Base-by-base conservation (phyloP, 345 rosid genomes). In the Zanthoxylum bungeanum region DNA sequence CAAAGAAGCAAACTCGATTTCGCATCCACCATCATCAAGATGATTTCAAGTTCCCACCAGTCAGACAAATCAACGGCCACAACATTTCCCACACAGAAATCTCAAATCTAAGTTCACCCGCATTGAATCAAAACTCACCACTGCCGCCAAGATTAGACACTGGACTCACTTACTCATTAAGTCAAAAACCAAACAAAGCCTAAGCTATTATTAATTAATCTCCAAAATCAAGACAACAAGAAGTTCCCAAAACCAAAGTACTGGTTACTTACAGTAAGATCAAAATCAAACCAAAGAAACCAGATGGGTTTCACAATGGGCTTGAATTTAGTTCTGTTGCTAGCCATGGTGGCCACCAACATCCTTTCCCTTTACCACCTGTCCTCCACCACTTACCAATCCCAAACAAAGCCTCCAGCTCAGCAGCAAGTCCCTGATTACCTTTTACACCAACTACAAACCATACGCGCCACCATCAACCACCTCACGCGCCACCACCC, bases 261-360 rank as follows among this genome's bases (percentile, higher is more conserved):
- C n/a, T n/a, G n/a, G 57, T 14, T 30, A 65, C 16, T 12, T 10
- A n/a, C n/a, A n/a, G n/a, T n/a, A n/a, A 77, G 62, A 31, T 24
- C 64, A 3, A 27, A 46, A 67, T 24, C 61, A 50, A 49, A 36
- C 30, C n/a, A 52, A 10, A 37, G 56, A 66, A 37, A 19, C 21
- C 62, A 56, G 71, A 89, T 91, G 87, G 98, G 98, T 44, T 82
- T 89, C 86, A 86, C 91, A n/a, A 95, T 95, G 98, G 85, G 97
- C 56, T 83, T 95, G 75, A 95, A 95, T 68, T 75, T 95, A 31
- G 63, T 91, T 12, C 93, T 95, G 17, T 87, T 95, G 34, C 33
- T 92, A 47, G 96, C 93, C 9, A 95, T 95, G 99, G 99, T 95
- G 51, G 99, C 98, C 52, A 95, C 98, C 56, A 95, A 93, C 80